These are phyloP conservation scores for Fusarium sp. DNA, from an alignment of 2,329 filamentous ascomycete genomes.

Conservation along the genomic window DNA sequence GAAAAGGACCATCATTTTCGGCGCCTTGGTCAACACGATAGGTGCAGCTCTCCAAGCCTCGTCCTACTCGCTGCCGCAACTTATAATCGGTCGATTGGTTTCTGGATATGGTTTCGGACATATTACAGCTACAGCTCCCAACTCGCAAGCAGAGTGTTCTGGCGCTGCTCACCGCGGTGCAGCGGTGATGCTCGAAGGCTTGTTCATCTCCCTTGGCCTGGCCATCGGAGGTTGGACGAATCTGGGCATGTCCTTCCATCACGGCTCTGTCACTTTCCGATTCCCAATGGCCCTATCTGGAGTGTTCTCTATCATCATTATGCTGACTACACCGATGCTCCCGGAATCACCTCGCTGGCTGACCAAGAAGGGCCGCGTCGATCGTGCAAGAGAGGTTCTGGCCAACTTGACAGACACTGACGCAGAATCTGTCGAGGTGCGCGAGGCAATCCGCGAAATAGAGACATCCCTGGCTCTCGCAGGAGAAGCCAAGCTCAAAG, in stretches of 20 bases:
- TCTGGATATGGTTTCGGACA: constrained; percentile 3
- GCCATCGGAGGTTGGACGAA: neutral
- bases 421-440: neutral
- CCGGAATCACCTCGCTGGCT: constrained; percentile 1
- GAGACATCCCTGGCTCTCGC: neutral
- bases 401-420: neutral
- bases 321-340: constrained; percentile 1
- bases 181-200: constrained; percentile 2
- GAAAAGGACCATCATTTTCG: neutral
- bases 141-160: constrained; percentile 7
- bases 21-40: neutral
- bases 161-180: neutral
- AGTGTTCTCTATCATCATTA: neutral
- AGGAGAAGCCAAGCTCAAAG: neutral
- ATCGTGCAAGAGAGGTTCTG: neutral
- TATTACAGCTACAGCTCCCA: neutral
- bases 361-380: neutral
- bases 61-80: neutral
- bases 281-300: neutral
- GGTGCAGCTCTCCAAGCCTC: neutral
- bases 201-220: neutral
- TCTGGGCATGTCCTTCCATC: neutral
- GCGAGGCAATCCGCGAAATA: neutral
- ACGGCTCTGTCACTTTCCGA: neutral
- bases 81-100: neutral